Base-by-base conservation (phyloP, 805 yeast species). In the Zygoascus tannicola region DNA sequence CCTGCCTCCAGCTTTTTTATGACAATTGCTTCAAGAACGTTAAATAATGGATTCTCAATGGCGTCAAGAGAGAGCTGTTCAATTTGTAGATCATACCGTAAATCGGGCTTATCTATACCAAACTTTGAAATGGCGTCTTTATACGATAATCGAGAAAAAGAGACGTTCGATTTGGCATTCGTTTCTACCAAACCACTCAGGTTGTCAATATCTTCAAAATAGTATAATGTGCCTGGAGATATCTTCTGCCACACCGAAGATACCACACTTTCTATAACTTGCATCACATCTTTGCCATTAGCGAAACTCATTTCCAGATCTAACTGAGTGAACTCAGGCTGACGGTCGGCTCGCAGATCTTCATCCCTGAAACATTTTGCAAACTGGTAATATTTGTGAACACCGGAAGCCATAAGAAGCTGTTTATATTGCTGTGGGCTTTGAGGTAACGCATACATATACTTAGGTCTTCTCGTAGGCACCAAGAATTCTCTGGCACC, bases 371-470 rank as follows among this genome's bases (percentile, higher is more conserved):
- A 92, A 60, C 99, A 92, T 56, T 76, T 80, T 3, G 98, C 97
- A 33, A 92, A 68, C 64, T 92, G 98, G 62, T 76, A 92, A 62
- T 92, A 92, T 40, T 76, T 71, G 41, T 81, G 73, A 33, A 92
- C 76, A 1, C 98, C 98, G 34, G 95, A 81, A 1, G 97, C 94
- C 87, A 92, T 92, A 28, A 92, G 67, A 34, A 92, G 68, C 63
- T 92, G 98, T 58, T 92, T 92, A 59, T 90, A 92, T 59, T 92
- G 98, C 59, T 92, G 99, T 0, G 98, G 99, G 14, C 96, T 85
- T 61, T 92, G 99, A 0, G 97, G 97, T 22, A 92, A 68, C 0
- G 98, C 97, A 60, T 90, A 92, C 61, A 84, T 82, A 16, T 68
- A 64, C 2, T 64, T 63, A 1, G 65, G 58, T 14, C 73, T 65